phyloP scores from a whole-genome alignment of 1,284 basidiomycete species.

The Malassezia furfur region DNA sequence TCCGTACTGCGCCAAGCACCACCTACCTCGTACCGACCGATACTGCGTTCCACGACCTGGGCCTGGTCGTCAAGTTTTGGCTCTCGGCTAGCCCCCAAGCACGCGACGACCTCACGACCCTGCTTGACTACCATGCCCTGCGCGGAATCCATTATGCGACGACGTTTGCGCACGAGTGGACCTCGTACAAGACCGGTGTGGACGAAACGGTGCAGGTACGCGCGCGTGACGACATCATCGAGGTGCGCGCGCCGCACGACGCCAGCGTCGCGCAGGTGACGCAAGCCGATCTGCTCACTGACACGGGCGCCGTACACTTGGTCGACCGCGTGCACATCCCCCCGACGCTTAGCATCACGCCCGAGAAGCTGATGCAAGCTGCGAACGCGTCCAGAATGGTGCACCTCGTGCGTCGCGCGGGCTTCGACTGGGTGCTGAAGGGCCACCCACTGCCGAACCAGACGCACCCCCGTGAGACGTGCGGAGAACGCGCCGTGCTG shows the following conservation, averaged over 20 bases:
- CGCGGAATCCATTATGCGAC: slow-evolving; percentile 66
- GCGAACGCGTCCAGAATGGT: neutral
- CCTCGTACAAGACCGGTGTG: slow-evolving; percentile 32
- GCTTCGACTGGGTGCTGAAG: slow-evolving; percentile 14
- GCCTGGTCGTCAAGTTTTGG: slow-evolving; percentile 78
- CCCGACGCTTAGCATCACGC: slow-evolving; percentile 64
- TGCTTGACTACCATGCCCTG: slow-evolving; percentile 77
- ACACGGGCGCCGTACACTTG: slow-evolving; percentile 84
- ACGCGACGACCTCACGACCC: slow-evolving; percentile 62
- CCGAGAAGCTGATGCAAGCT: slow-evolving; percentile 3
- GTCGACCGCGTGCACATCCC: slow-evolving; percentile 76
- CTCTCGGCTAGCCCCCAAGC: slow-evolving; percentile 55
- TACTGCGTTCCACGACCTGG: slow-evolving; percentile 72
- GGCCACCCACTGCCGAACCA: neutral
- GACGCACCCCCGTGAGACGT: neutral
- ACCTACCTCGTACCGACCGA: slow-evolving; percentile 83
- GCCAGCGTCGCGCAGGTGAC: slow-evolving; percentile 26
- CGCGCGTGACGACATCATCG: slow-evolving; percentile 21
- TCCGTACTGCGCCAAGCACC: slow-evolving; percentile 55
- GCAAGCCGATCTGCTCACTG: slow-evolving; percentile 61
- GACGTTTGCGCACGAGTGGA: slow-evolving; percentile 51
- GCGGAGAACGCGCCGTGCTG: slow-evolving; percentile 47
- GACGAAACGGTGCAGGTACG: slow-evolving; percentile 12
- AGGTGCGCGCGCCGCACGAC: slow-evolving; percentile 18
- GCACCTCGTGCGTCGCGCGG: neutral